These are phyloP conservation scores for Exutisphaerella laricina DNA, from an alignment of 2,329 filamentous ascomycete species.

Conservation along the genomic window DNA sequence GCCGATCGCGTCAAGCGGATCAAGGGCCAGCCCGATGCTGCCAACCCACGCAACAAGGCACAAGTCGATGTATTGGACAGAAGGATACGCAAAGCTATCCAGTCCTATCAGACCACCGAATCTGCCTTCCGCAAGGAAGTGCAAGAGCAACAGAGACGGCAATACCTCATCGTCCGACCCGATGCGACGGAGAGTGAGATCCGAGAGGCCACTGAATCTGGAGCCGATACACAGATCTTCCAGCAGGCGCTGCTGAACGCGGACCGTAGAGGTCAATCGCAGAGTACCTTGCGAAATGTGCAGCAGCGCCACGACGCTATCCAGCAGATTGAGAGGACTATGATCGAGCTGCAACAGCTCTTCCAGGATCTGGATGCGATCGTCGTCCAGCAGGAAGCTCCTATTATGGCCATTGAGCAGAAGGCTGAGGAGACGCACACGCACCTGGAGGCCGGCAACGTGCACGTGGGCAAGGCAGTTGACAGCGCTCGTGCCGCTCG, in stretches of 20 bases:
- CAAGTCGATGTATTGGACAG: slow-evolving; percentile 79
- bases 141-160: slow-evolving; percentile 76
- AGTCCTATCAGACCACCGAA: slow-evolving; percentile 75
- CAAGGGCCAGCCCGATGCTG: slow-evolving; percentile 72
- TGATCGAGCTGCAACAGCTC: slow-evolving; percentile 78
- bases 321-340: slow-evolving; percentile 84
- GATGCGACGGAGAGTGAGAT: slow-evolving; percentile 73
- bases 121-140: slow-evolving; percentile 72
- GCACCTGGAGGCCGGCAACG: slow-evolving; percentile 79
- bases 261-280: slow-evolving; percentile 74
- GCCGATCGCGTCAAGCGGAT: slow-evolving; percentile 73
- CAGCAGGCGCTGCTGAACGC: slow-evolving; percentile 78
- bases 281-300: slow-evolving; percentile 71
- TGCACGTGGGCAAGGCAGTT: slow-evolving; percentile 75
- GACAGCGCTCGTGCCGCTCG: slow-evolving; percentile 71
- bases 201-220: slow-evolving; percentile 66
- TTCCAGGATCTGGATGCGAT: slow-evolving; percentile 86
- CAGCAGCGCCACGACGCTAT: slow-evolving; percentile 79
- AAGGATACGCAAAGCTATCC: slow-evolving; percentile 72
- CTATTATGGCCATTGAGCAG: slow-evolving; percentile 74
- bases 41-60: slow-evolving; percentile 64
- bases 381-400: slow-evolving; percentile 78
- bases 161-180: slow-evolving; percentile 74
- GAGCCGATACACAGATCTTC: slow-evolving; percentile 73
- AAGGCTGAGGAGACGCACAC: slow-evolving; percentile 80